Base-by-base conservation (phyloP, 306 rosid genomes). In the Albizia julibrissin region DNA sequence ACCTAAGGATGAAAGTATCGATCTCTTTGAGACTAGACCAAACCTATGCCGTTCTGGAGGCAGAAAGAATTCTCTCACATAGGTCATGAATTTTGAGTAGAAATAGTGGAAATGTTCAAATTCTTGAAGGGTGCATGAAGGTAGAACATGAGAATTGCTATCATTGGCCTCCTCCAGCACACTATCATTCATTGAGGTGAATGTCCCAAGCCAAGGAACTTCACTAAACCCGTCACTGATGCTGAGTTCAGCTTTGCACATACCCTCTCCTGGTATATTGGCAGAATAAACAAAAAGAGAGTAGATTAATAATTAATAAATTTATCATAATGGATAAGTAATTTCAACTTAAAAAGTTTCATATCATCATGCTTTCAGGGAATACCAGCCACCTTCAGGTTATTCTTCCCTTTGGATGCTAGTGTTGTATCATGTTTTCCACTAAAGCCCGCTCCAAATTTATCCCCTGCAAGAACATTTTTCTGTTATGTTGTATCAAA, bases 371-470 rank as follows among this genome's bases (percentile, higher is more conserved):
- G 90, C 81, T 78, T 83, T 84, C 50, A 91, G 86, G 86, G 81
- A 87, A 87, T 92, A 94, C 94, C 94, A 85, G 90, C 88, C 89
- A 95, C 99, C 98, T 93, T 91, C 92, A 74, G 88, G 85, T 77
- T 88, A 78, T 89, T 89, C 89, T 83, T 91, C 86, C 79, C 84
- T 81, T 69, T 83, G 18, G 82, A 78, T 40, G 87, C 65, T 31
- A 8, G 73, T 26, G 84, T 77, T 86, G 74, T 82, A 56, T 86
- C 85, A 40, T 84, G 71, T 72, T 80, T 91, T 47, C 78, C 85
- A 46, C 72, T 49, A 67, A 80, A 81, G 69, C 56, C 85, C 74
- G 76, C 84, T 72, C 87, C 93, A 78, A 76, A 72, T 84, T 79
- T 76, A 80, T 86, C 79, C 62, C 87, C 96, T 88, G 84, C 85